Percentiles rank a stretch among this genome's conserved stretches.
These are phyloP conservation scores for Phellopilus nigrolimitatus DNA, from an alignment of 1,284 basidiomycete genomes.

Conservation along the genomic window DNA sequence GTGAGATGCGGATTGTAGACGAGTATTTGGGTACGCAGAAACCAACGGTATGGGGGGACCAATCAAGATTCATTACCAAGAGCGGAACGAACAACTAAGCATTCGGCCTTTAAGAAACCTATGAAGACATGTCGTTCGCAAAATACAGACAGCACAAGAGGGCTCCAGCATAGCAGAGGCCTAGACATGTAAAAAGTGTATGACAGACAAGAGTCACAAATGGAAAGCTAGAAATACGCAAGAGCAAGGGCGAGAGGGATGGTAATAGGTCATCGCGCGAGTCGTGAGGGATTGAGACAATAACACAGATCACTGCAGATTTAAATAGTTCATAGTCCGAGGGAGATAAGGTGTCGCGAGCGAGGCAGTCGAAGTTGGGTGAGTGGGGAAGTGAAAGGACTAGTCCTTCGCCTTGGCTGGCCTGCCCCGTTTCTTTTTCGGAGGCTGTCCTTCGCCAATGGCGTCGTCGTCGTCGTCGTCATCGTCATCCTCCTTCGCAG, in stretches of 20 bases:
- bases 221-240: constrained; percentile 13
- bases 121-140: constrained; percentile 17
- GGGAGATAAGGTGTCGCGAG: constrained; percentile 14
- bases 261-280: constrained; percentile 8
- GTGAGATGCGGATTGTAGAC: constrained; percentile 3
- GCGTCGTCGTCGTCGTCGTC: constrained; percentile 47
- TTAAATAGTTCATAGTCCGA: constrained; percentile 4
- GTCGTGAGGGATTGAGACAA: constrained; percentile 10
- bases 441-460: constrained; percentile 64
- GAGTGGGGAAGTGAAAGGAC: constrained; percentile 6
- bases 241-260: constrained; percentile 7
- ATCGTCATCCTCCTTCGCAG: constrained; percentile 32
- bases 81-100: constrained; percentile 16
- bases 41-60: constrained; percentile 2
- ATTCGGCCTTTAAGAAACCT: constrained; percentile 15
- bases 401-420: constrained; percentile 20
- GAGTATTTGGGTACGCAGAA: constrained; percentile 8
- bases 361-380: constrained; percentile 2
- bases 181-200: constrained; percentile 10
- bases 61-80: constrained; percentile 9
- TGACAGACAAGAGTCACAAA: constrained; percentile 2
- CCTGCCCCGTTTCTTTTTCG: constrained; percentile 46
- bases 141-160: constrained; percentile 14
- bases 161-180: constrained; percentile 6
- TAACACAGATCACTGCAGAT: constrained; percentile 9